A percentile compares a stretch with the other conserved stretches of the same genome.
phyloP scores from a whole-genome alignment of 2,329 filamentous ascomycete species.

The Alternaria triticina region DNA sequence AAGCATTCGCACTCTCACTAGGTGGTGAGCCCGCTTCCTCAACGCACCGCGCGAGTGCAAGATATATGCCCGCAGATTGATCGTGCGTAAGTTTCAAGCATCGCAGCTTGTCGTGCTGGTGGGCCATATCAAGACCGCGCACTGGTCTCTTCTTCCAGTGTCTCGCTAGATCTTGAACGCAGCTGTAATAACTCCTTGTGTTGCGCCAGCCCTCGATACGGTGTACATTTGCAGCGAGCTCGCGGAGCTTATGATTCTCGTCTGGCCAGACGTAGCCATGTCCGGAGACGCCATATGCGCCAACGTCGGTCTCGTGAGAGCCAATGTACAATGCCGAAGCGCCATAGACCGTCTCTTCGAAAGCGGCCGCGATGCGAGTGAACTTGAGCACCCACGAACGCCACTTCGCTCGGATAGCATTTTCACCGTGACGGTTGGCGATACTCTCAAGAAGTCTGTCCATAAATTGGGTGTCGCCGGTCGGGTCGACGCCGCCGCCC shows the following conservation, averaged over 20 bases:
- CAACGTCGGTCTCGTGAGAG: slow-evolving; percentile 65
- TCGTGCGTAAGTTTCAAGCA: slow-evolving; percentile 77
- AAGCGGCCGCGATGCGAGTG: slow-evolving; percentile 87
- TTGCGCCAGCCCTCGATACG: slow-evolving; percentile 97
- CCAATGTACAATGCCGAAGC: slow-evolving; percentile 88
- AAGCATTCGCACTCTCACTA: slow-evolving; percentile 19
- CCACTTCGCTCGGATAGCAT: slow-evolving; percentile 90
- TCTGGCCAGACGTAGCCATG: slow-evolving; percentile 97
- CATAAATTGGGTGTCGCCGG: slow-evolving; percentile 90
- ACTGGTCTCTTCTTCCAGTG: slow-evolving; percentile 62
- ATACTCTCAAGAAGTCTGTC: slow-evolving; percentile 83
- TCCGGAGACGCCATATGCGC: slow-evolving; percentile 66
- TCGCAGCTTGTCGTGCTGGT: slow-evolving; percentile 89
- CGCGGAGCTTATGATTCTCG: slow-evolving; percentile 77
- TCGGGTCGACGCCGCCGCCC: slow-evolving; percentile 66
- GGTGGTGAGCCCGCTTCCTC: slow-evolving; percentile 52
- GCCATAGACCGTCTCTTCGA: slow-evolving; percentile 95
- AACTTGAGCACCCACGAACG: slow-evolving; percentile 94
- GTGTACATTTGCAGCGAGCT: slow-evolving; percentile 89
- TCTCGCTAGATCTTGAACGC: slow-evolving; percentile 68
- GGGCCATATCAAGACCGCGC: slow-evolving; percentile 83
- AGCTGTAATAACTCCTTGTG: slow-evolving; percentile 93
- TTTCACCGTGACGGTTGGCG: slow-evolving; percentile 80
- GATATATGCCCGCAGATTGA: slow-evolving; percentile 83
- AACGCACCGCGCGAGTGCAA: slow-evolving; percentile 76